phyloP scores from a whole-genome alignment of 176 grass and related monocot species.

The Alloteropsis semialata region DNA sequence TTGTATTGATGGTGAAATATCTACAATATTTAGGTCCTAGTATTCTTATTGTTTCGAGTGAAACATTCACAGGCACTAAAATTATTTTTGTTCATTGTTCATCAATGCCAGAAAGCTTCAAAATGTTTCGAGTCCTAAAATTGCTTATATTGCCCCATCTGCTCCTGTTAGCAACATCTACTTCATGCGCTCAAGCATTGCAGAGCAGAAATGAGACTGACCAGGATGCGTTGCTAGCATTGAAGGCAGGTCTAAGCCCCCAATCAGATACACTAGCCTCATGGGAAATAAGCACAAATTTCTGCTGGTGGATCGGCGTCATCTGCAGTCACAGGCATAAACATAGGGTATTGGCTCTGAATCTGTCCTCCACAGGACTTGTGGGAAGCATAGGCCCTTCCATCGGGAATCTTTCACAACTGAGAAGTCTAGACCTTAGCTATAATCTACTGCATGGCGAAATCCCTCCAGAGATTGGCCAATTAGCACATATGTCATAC shows the following conservation, averaged over 20 bases:
- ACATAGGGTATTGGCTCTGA: neutral
- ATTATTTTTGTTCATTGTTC: neutral
- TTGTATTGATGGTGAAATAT: neutral
- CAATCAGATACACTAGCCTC: neutral
- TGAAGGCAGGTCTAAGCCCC: neutral
- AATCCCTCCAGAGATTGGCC: neutral
- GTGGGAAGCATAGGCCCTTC: neutral
- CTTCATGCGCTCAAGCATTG: neutral
- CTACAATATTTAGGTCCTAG: neutral
- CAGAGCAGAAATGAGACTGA: neutral
- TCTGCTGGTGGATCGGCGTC: neutral
- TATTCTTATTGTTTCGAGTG: neutral
- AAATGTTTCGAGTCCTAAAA: neutral
- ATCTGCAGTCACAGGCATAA: neutral
- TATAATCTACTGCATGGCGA: neutral
- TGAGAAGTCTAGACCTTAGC: constrained; percentile 5
- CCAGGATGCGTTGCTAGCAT: neutral
- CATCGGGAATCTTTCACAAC: neutral
- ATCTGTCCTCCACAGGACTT: neutral
- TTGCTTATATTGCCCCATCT: neutral
- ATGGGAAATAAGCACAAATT: neutral
- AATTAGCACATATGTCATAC: neutral
- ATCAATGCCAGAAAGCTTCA: neutral
- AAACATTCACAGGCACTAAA: neutral
- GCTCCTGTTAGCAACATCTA: neutral